Percentiles rank a stretch among this genome's conserved stretches.
These are phyloP conservation scores for Leccinum broughii DNA, from an alignment of 768 basidiomycete genomes.

Conservation along the genomic window DNA sequence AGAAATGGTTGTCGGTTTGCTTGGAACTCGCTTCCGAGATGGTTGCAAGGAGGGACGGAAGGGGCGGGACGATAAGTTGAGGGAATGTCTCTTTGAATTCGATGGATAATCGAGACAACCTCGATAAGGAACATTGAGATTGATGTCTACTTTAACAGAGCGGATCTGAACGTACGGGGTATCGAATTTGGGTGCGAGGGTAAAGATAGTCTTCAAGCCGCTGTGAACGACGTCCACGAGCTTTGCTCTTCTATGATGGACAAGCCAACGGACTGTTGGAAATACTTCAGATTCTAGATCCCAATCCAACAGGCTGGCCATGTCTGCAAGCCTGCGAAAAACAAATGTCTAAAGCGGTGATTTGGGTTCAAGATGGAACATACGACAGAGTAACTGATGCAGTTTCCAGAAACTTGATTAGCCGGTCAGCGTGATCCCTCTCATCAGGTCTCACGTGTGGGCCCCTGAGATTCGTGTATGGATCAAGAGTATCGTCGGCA, in stretches of 20 bases:
- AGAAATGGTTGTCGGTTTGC: constrained; percentile 72
- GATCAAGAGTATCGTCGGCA: constrained; percentile 53
- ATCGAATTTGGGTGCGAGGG: constrained; percentile 65
- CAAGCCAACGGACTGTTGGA: constrained; percentile 89
- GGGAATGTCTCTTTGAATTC: constrained; percentile 67
- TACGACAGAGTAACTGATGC: constrained; percentile 77
- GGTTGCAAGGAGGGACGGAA: constrained; percentile 71
- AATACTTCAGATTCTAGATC: constrained; percentile 81
- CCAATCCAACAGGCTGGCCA: constrained; percentile 81
- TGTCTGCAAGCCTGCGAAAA: constrained; percentile 63
- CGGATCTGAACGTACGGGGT: constrained; percentile 48
- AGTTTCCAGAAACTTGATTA: constrained; percentile 74
- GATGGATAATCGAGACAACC: constrained; percentile 44
- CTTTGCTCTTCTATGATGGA: constrained; percentile 87
- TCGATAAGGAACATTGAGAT: constrained; percentile 1
- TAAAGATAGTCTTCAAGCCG: constrained; percentile 80
- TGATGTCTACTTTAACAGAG: not conserved
- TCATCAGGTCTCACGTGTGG: constrained; percentile 66
- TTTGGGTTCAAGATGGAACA: constrained; percentile 29
- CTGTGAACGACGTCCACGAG: constrained; percentile 83
- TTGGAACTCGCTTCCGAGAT: constrained; percentile 71
- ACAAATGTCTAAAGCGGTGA: not conserved
- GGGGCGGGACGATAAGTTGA: constrained; percentile 59
- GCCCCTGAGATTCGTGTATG: constrained; percentile 58
- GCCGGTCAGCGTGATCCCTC: constrained; percentile 62